Base-by-base conservation (phyloP, 768 basidiomycete species). In the Kwoniella botswanensis region DNA sequence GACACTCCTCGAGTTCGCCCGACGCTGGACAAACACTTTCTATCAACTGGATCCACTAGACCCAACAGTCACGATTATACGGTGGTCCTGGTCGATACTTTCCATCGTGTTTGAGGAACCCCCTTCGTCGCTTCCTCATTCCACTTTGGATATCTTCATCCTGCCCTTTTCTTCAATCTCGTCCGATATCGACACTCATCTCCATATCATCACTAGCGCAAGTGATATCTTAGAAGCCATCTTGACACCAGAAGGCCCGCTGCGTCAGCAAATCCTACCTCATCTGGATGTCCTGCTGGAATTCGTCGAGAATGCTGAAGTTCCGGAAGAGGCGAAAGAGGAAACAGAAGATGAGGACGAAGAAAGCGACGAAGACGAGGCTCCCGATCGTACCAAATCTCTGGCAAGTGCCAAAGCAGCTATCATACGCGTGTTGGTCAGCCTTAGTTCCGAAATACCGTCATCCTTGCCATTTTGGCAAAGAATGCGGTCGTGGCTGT, bases 401-500 rank as follows among this genome's bases (percentile, higher is more conserved):
- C 21, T 77, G 29, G 71, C 70, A 9, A 35, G n/a, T 17, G 66
- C 70, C 13, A 78, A 75, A 55, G 74, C 70, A 21, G 58, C 67
- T 0, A 61, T 70, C 43, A 65, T 81, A 29, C 68, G 54, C 18
- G 63, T 65, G 9, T 29, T 78, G 26, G 72, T 76, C 21, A 73
- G 67, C 12, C 46, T 68, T 17, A 71, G 70, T 56, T 60, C 69
- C 4, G 69, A 66, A 21, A 24, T 68, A 6, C 70, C 69, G 3
- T 22, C 64, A 26, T 1, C 29, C 0, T 58, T 56, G 4, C 4
- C 57, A 13, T 74, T 74, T 35, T 79, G 76, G 76, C 15, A 22
- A 2, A 26, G 56, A 43, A 78, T 81, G 78, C 29, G 58, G 13
- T 21, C 10, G 26, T 79, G 77, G 81, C 50, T 77, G 17, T 26